Evolutionary conservation across 345 rosid species (phyloP), one percentile per base, ranked within the genome.

Genomic region (Pistacia vera): DNA sequence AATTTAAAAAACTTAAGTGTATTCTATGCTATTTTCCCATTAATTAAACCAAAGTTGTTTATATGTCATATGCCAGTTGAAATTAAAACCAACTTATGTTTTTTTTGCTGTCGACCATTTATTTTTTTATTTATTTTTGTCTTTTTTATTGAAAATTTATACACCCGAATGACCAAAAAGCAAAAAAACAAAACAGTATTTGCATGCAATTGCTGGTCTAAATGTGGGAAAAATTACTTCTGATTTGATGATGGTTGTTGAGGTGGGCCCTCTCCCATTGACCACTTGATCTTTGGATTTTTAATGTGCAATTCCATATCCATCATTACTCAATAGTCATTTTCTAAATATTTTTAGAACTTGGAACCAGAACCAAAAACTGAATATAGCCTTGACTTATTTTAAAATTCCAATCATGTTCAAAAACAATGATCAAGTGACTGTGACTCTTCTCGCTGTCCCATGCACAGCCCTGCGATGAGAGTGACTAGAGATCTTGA

Each of bases 401-500:
- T 12, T 30, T 17, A 2, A 12, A 51, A 69, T 30, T 14, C 20
- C 46, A 8, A 35, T 35, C 5, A 55, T 36, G 63, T 57, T 51
- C 63, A 20, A 20, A 41, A 58, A 46, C 11, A 36, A 41, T 20
- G 75, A 10, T 59, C 36, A 44, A 25, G 46, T 72, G 77, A 78
- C 60, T 28, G 58, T 46, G 77, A 72, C 63, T 58, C 62, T 10
- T 35, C 68, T 4, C 41, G 13, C 75, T 77, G 55, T 44, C n/a
- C n/a, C 44, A 56, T 20, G 49, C 63, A 51, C 44, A 63, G 71
- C 69, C 14, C 51, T 64, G 28, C 63, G 17, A 10, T 46, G 78
- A 79, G 33, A 33, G 16, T 35, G 78, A 75, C 82, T 33, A 9
- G 55, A 46, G 67, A 75, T 70, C 57, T 75, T 62, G 57, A 63